Conservation (phyloP, 2,329 filamentous ascomycete genomes). For the Trichoderma endophyticum region DNA sequence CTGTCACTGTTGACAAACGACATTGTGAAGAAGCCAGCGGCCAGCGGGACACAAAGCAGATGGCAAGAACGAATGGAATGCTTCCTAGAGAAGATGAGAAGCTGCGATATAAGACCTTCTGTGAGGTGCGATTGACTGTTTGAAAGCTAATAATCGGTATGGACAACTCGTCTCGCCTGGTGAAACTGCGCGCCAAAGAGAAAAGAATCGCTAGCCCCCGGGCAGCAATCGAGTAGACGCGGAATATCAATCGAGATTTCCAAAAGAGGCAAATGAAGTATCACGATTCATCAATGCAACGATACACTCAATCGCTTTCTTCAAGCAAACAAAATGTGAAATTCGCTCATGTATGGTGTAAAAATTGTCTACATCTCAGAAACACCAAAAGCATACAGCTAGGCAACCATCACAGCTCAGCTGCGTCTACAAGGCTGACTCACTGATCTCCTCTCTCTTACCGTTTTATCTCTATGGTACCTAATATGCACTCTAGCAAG, state of each 20-base stretch:
- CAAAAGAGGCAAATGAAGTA: neutral
- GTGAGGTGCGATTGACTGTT: neutral
- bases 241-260: neutral
- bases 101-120: neutral
- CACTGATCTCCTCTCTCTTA: neutral
- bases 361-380: neutral
- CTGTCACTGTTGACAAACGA: conserved; percentile 9
- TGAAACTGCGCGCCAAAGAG: neutral
- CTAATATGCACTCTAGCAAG: neutral
- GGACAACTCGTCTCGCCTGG: neutral
- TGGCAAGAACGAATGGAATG: neutral
- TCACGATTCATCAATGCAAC: neutral
- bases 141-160: neutral
- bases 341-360: neutral
- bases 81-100: neutral
- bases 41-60: neutral
- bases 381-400: neutral
- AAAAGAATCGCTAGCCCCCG: neutral
- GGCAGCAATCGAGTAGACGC: neutral
- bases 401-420: neutral
- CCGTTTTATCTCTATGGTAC: neutral
- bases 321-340: neutral
- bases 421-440: neutral
- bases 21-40: neutral
- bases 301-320: neutral